Percentiles rank a stretch among this genome's conserved stretches.
phyloP scores from a whole-genome alignment of 1,139 yeast genomes.

The Diutina rugosa region DNA sequence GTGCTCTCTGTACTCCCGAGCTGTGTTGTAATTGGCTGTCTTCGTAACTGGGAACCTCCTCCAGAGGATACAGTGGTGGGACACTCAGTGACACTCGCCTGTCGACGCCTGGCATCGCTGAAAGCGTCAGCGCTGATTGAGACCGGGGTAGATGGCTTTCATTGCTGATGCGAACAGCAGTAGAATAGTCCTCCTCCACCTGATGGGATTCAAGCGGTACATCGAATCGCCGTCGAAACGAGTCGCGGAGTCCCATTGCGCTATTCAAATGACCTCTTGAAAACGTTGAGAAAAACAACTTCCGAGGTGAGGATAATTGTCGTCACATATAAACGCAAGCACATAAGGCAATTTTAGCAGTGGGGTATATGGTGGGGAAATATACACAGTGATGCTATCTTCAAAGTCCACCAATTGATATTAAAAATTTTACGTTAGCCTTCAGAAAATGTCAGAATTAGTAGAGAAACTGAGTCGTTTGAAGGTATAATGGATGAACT shows the following conservation, averaged over 20 bases:
- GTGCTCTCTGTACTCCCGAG: background rate
- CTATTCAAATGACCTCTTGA: background rate
- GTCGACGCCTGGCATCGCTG: background rate
- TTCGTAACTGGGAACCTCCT: background rate
- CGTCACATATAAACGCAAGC: background rate
- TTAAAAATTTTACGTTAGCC: too few species aligned
- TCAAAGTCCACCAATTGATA: too few species aligned
- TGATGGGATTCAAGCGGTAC: conserved; percentile 21
- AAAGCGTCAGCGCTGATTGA: background rate
- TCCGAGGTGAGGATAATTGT: background rate
- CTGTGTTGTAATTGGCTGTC: background rate
- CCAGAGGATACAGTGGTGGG: background rate
- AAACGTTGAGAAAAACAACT: background rate
- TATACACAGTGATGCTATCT: too few species aligned
- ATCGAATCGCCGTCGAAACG: conserved; percentile 16
- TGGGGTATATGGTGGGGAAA: background rate
- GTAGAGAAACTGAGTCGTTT: too few species aligned
- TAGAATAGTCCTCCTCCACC: conserved; percentile 23
- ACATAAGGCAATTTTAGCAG: background rate
- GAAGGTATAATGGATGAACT: too few species aligned
- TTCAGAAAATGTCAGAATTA: too few species aligned
- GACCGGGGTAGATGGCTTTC: background rate
- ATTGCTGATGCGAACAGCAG: conserved; percentile 4
- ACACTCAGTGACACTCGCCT: background rate
- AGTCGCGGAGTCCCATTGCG: conserved; percentile 11